These are phyloP conservation scores for Nitzschia sp. DNA, from an alignment of 108 stramenopile species.

Conservation along the genomic window DNA sequence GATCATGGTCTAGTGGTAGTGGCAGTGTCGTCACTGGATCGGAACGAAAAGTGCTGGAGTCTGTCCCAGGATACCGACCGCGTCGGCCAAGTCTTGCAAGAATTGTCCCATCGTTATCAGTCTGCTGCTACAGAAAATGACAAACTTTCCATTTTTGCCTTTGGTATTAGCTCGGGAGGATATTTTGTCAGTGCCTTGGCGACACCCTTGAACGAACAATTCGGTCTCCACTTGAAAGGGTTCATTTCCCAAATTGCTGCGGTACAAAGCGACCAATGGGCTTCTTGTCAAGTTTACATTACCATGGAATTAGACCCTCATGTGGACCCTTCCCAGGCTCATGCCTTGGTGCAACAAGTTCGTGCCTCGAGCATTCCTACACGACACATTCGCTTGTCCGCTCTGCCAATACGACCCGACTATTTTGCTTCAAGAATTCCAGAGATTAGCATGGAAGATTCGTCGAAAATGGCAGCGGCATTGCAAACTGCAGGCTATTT, in stretches of 20 bases:
- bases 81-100: slow-evolving; percentile 28
- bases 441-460: not conserved
- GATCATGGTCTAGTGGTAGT: slow-evolving; percentile 30
- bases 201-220: not conserved
- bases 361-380: not conserved
- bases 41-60: slow-evolving; percentile 32
- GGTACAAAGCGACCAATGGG: not conserved
- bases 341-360: slow-evolving; percentile 1
- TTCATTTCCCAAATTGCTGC: slow-evolving; percentile 36
- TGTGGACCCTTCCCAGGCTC: slow-evolving; percentile 1
- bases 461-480: slow-evolving; percentile 12
- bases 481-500: slow-evolving; percentile 15
- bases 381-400: slow-evolving; percentile 30
- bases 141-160: slow-evolving; percentile 27
- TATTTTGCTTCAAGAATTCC: slow-evolving; percentile 27
- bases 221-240: slow-evolving; percentile 9
- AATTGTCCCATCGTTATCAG: slow-evolving; percentile 11
- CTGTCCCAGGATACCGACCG: not conserved
- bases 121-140: not conserved
- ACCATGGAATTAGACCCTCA: slow-evolving; percentile 30
- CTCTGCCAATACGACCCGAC: slow-evolving; percentile 15
- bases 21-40: slow-evolving; percentile 20
- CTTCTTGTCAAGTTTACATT: slow-evolving; percentile 20
- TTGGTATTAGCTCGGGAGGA: slow-evolving; percentile 46
- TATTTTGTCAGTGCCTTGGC: slow-evolving; percentile 25